Evolutionary conservation across 352 stramenopile species (phyloP), one percentile per base, ranked within the genome.

Genomic region (Salisapilia sapeloensis): DNA sequence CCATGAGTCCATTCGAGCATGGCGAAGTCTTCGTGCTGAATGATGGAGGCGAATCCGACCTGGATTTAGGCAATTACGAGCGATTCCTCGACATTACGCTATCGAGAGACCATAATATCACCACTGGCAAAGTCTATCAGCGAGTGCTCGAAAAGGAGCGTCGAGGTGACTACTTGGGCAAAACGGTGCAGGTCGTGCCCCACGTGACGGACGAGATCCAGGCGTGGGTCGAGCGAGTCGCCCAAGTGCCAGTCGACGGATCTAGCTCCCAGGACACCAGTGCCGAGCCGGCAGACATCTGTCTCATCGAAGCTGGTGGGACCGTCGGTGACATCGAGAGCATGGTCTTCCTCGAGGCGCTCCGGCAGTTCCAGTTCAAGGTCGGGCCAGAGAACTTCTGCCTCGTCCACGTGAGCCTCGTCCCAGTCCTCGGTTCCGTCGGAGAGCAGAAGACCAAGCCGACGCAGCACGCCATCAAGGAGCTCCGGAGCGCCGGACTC

Each of bases 361-460:
- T 99, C 33, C 81, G 96, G 25, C 96, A 99, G 56, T 99, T 99
- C 60, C 93, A 99, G 60, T 98, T 98, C 56, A 75, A 82, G 21
- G 90, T 99, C n/a, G 94, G 93, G 1, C 53, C 76, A 4, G 89
- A 98, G 47, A 98, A 99, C 65, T 98, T 98, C 39, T 97, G 92
- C 44, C 71, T 99, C n/a, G 93, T 97, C 22, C 96, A 99, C 67
- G 96, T 99, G 7, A 97, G 77, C 19, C 71, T 99, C 3, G 94
- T 99, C 30, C 96, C 96, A 0, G 90, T 98, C 34, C 79, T 99
- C 19, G 93, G 93, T 2, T 94, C 76, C n/a, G 92, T 97, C 12
- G 92, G 94, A 22, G 96, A 99, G 65, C 95, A 99, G 70, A 99
- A 99, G 72, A 99, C 96, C 12, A 99, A 99, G 70, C 96, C 96